These are phyloP conservation scores for Xylariaceae sp. DNA, from an alignment of 2,329 filamentous ascomycete species.

Conservation along the genomic window DNA sequence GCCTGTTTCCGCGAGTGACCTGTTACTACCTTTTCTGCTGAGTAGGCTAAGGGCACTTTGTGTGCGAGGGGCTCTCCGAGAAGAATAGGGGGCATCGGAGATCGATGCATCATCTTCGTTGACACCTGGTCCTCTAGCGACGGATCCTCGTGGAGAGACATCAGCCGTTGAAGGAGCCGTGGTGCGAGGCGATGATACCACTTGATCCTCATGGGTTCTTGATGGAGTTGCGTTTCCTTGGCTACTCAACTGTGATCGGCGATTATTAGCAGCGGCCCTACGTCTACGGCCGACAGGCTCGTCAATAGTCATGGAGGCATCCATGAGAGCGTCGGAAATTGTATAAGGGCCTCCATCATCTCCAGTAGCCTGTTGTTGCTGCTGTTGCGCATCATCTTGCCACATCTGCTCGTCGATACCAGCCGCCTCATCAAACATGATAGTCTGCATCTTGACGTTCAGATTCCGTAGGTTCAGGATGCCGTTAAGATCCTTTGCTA, in stretches of 20 bases:
- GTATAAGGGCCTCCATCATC: slow-evolving; percentile 56
- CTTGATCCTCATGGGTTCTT: slow-evolving; percentile 33
- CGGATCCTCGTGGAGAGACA: slow-evolving; percentile 37
- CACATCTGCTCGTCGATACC: slow-evolving; percentile 42
- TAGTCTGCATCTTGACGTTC: slow-evolving; percentile 76
- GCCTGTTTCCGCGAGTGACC: slow-evolving; percentile 53
- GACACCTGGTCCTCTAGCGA: slow-evolving; percentile 25
- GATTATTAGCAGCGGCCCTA: slow-evolving; percentile 47
- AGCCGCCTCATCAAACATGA: slow-evolving; percentile 80
- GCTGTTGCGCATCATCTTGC: slow-evolving; percentile 17
- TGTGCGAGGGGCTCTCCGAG: slow-evolving; percentile 46
- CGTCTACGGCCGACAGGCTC: slow-evolving; percentile 54
- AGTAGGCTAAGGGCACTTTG: slow-evolving; percentile 57
- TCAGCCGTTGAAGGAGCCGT: slow-evolving; percentile 31
- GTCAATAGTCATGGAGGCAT: slow-evolving; percentile 85
- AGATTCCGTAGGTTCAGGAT: slow-evolving; percentile 71
- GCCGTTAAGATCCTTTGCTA: slow-evolving; percentile 52
- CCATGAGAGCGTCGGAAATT: slow-evolving; percentile 83
- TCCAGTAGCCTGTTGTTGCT: slow-evolving; percentile 33
- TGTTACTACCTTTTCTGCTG: slow-evolving; percentile 54
- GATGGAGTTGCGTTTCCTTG: slow-evolving; percentile 35
- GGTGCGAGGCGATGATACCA: slow-evolving; percentile 24
- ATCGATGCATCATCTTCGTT: slow-evolving; percentile 35
- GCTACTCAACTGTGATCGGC: slow-evolving; percentile 42
- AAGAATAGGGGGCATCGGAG: slow-evolving; percentile 40